A percentile compares a stretch with the other conserved stretches of the same genome.
These are phyloP conservation scores for Marchantia polymorpha DNA, from an alignment of 225 moss, liverwort and hornwort genomes.

Conservation along the genomic window DNA sequence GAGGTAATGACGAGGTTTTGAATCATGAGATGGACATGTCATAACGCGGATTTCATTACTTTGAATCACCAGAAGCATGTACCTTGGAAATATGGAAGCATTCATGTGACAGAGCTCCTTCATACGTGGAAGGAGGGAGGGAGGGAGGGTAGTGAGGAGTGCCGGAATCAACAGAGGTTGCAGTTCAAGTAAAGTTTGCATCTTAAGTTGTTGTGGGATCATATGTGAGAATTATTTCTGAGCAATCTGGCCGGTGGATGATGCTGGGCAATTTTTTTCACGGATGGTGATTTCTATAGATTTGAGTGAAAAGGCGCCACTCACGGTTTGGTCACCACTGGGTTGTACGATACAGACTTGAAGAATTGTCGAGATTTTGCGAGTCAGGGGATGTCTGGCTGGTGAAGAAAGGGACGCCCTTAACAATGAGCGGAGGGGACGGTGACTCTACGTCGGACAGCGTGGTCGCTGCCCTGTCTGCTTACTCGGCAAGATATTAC, in stretches of 20 bases:
- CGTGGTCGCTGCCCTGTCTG: conserved; percentile 13
- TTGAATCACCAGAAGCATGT: not conserved
- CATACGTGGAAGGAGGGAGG: not conserved
- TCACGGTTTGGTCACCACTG: not conserved
- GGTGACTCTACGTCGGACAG: conserved; percentile 4
- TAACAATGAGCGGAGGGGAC: not conserved
- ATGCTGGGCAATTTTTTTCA: not conserved
- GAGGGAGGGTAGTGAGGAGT: not conserved
- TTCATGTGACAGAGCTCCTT: not conserved
- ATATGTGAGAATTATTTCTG: too few species aligned
- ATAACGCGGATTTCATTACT: not conserved
- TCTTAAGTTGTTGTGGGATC: not conserved
- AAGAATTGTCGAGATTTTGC: not conserved
- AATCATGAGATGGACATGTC: not conserved
- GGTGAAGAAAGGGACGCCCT: not conserved
- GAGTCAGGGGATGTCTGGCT: not conserved
- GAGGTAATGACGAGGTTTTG: not conserved
- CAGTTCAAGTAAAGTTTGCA: not conserved
- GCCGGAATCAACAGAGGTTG: too few species aligned
- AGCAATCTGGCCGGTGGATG: not conserved
- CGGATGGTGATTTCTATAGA: not conserved
- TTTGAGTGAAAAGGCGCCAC: conserved; percentile 6
- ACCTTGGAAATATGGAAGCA: not conserved
- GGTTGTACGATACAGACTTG: not conserved
- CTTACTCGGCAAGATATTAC: not conserved